A percentile compares a stretch with the other conserved stretches of the same genome.
phyloP scores from a whole-genome alignment of 306 rosid genomes.

The Quercus engelmannii region DNA sequence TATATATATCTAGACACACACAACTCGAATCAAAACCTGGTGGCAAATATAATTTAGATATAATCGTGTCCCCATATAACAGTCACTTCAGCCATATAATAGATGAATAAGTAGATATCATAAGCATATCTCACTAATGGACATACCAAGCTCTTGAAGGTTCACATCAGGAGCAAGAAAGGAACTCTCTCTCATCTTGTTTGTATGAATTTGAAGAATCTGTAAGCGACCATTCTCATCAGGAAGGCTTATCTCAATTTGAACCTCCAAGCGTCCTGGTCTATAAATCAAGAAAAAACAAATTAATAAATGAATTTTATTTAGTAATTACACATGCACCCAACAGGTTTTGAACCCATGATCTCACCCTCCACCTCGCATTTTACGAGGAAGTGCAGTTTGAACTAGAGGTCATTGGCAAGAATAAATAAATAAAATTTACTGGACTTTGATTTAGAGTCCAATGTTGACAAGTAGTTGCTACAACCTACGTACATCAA shows the following conservation, averaged over 20 bases:
- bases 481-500: slow-evolving; percentile 2
- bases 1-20: too few species aligned
- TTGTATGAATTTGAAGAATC: slow-evolving; percentile 97
- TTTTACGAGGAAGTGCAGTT: too few species aligned
- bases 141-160: slow-evolving; percentile 91
- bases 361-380: too few species aligned
- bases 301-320: not conserved
- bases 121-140: slow-evolving; percentile 17
- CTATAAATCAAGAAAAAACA: slow-evolving; percentile 40
- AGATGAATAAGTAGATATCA: slow-evolving; percentile 20
- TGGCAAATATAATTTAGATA: slow-evolving; percentile 15
- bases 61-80: not conserved
- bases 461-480: slow-evolving; percentile 11
- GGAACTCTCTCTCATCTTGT: slow-evolving; percentile 97
- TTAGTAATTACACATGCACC: too few species aligned
- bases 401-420: too few species aligned
- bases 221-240: slow-evolving; percentile 98
- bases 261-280: slow-evolving; percentile 98
- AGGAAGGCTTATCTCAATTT: slow-evolving; percentile 96
- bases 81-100: slow-evolving; percentile 10
- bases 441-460: too few species aligned
- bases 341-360: not conserved
- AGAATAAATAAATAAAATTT: too few species aligned
- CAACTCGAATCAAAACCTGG: not conserved
- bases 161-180: slow-evolving; percentile 89